Conservation (phyloP, 176 grass and related monocot species). For the Juncus effusus region DNA sequence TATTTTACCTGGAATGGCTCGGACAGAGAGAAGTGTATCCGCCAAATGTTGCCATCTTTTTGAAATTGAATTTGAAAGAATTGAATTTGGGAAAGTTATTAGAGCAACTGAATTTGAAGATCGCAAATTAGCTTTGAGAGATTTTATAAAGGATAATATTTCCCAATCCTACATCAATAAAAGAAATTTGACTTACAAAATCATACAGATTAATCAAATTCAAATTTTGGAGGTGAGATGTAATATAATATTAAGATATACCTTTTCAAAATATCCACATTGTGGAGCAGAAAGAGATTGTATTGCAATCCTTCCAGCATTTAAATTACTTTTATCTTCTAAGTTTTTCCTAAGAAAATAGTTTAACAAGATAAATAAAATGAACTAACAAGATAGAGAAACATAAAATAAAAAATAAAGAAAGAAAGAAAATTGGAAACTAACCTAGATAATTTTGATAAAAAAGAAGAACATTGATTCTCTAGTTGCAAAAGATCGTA, state of each 20-base stretch:
- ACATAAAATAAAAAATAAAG: neutral
- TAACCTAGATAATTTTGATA: constrained; percentile 61
- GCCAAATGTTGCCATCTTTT: constrained; percentile 96
- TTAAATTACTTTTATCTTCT: constrained; percentile 39
- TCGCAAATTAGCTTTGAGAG: constrained; percentile 54
- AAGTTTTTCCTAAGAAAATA: constrained; percentile 42
- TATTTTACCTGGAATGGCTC: constrained; percentile 66
- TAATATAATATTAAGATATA: constrained; percentile 5
- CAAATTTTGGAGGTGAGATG: neutral
- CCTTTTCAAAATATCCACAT: constrained; percentile 82
- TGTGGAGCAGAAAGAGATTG: constrained; percentile 85
- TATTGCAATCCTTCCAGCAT: constrained; percentile 74
- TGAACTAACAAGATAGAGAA: neutral
- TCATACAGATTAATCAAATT: constrained; percentile 3
- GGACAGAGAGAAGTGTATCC: constrained; percentile 82
- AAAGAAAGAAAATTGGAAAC: constrained; percentile 11
- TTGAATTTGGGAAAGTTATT: constrained; percentile 61
- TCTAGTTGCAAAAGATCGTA: constrained; percentile 35
- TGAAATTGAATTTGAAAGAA: constrained; percentile 58
- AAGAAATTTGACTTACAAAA: constrained; percentile 2
- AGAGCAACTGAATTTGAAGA: constrained; percentile 65
- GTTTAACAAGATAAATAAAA: constrained; percentile 9
- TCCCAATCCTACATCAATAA: constrained; percentile 71
- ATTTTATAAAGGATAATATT: constrained; percentile 83
- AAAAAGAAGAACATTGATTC: constrained; percentile 50